These are phyloP conservation scores for Plasmodium malariae DNA, from an alignment of 169 alveolate genomes.

Conservation along the genomic window DNA sequence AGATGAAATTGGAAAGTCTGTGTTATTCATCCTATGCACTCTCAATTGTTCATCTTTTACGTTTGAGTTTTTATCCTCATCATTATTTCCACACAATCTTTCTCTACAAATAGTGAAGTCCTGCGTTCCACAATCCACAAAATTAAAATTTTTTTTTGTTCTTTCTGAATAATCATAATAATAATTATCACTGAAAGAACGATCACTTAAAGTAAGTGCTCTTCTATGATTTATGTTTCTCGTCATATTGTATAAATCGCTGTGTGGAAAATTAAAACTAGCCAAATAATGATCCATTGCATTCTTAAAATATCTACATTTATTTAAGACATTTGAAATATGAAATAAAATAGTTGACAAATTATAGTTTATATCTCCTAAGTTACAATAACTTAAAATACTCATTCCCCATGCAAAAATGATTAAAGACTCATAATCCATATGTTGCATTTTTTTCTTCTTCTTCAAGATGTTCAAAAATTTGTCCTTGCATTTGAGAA, in stretches of 20 bases:
- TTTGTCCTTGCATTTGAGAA: slow-evolving; percentile 27
- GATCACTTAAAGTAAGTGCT: no score
- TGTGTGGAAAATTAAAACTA: neutral
- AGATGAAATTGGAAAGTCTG: no score
- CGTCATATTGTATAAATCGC: neutral
- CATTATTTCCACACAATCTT: no score
- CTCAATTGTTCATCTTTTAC: no score
- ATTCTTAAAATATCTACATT: slow-evolving; percentile 43
- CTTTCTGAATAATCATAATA: no score
- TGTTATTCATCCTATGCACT: no score
- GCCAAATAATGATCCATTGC: slow-evolving; percentile 4
- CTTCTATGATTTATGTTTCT: neutral
- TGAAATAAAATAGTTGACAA: slow-evolving; percentile 29
- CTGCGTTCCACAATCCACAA: no score
- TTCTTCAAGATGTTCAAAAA: slow-evolving; percentile 20
- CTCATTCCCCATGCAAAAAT: slow-evolving; percentile 67
- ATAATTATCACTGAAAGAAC: no score
- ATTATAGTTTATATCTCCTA: slow-evolving; percentile 48
- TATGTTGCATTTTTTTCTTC: neutral
- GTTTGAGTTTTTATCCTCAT: no score
- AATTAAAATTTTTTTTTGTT: no score
- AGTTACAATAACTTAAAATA: slow-evolving; percentile 42
- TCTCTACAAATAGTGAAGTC: no score
- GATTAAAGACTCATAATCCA: slow-evolving; percentile 27
- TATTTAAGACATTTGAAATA: slow-evolving; percentile 28